Conservation (phyloP, 2,329 filamentous ascomycete genomes). For the Ophiostoma australiae region DNA sequence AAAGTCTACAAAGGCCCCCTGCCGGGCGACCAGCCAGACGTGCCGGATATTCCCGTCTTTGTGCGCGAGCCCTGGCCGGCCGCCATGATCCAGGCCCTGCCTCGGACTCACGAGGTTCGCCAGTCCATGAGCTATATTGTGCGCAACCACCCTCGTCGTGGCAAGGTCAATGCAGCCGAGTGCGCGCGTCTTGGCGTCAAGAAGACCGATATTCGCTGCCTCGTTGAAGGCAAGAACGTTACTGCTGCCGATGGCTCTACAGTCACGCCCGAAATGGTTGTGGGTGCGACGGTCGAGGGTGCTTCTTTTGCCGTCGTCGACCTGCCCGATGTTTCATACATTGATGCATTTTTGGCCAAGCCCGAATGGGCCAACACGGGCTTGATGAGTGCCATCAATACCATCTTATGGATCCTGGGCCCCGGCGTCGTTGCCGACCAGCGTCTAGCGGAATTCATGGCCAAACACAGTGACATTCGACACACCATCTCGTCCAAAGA, state of each 20-base stretch:
- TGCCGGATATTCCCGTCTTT: conserved; percentile 65
- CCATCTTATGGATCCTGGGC: conserved; percentile 79
- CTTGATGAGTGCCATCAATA: conserved; percentile 62
- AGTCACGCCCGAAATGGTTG: conserved; percentile 81
- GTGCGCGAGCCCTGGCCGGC: conserved; percentile 76
- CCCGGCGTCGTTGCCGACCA: conserved; percentile 58
- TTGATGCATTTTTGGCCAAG: conserved; percentile 63
- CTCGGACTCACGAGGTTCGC: conserved; percentile 59
- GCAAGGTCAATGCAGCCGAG: conserved; percentile 67
- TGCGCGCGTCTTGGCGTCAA: conserved; percentile 62
- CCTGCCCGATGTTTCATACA: conserved; percentile 64
- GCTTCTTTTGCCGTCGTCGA: conserved; percentile 76
- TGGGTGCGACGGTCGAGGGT: conserved; percentile 63
- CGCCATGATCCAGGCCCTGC: conserved; percentile 58
- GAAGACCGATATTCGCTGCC: conserved; percentile 50
- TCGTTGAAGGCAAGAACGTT: conserved; percentile 62
- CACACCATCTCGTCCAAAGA: conserved; percentile 77
- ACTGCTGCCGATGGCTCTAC: conserved; percentile 58
- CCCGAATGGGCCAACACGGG: conserved; percentile 64
- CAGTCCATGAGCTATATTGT: conserved; percentile 83
- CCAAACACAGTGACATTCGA: conserved; percentile 53
- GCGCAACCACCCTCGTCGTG: conserved; percentile 68
- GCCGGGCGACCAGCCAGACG: conserved; percentile 44
- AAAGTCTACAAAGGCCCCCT: conserved; percentile 64
- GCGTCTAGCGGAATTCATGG: conserved; percentile 64